Evolutionary conservation across 768 basidiomycete species (phyloP).

Genomic region (Rhizopogon rudus): DNA sequence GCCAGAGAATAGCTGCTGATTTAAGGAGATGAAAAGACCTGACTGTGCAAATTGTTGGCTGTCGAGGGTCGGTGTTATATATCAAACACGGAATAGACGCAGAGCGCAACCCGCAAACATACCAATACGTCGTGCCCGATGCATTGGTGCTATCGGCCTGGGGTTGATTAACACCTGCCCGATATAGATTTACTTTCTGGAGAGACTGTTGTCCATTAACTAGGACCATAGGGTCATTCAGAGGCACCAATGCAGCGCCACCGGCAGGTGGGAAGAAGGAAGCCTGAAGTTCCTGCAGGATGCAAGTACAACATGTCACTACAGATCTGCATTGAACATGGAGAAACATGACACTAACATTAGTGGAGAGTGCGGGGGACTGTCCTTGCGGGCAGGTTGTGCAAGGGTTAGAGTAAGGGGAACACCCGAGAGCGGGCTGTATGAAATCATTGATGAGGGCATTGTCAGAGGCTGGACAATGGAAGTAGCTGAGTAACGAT

Average conservation of each 20-base stretch:
- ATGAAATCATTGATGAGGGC: conserved; percentile 19
- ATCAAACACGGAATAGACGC: too few species aligned
- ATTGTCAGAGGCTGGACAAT: conserved; percentile 19
- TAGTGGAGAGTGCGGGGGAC: conserved; percentile 16
- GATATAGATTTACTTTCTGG: conserved; percentile 23
- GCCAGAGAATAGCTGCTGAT: conserved; percentile 15
- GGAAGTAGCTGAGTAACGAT: neutral
- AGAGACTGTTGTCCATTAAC: conserved; percentile 19
- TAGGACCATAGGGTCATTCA: conserved; percentile 23
- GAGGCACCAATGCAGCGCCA: conserved; percentile 19
- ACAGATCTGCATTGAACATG: neutral
- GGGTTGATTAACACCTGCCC: conserved; percentile 21
- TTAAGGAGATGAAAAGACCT: conserved; percentile 19
- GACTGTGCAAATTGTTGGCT: conserved; percentile 18
- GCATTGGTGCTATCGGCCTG: conserved; percentile 18
- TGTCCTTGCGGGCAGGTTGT: conserved; percentile 17
- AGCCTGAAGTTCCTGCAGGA: conserved; percentile 18
- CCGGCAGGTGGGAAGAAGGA: conserved; percentile 18
- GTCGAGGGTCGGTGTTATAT: neutral
- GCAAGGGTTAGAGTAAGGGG: conserved; percentile 21
- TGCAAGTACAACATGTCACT: neutral
- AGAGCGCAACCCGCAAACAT: neutral
- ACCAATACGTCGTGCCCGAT: conserved; percentile 19
- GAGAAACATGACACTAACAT: conserved; percentile 7
- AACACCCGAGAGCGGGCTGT: conserved; percentile 20